Evolutionary conservation across 768 basidiomycete genomes (phyloP).

Genomic region (Austroboletus eburneus): DNA sequence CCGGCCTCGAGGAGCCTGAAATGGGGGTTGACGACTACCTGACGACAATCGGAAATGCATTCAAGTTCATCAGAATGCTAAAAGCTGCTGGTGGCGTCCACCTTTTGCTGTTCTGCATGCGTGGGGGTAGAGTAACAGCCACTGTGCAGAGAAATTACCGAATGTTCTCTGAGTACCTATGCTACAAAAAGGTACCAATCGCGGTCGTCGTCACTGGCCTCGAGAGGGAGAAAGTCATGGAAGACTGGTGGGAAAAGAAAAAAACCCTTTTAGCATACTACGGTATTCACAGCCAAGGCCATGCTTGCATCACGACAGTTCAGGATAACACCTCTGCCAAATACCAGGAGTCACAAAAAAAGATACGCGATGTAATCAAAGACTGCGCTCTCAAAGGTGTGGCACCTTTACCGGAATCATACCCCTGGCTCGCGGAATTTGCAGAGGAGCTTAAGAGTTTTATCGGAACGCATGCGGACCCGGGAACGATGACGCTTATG

Average conservation of each 20-base stretch:
- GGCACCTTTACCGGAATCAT: constrained; percentile 14
- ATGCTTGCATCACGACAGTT: constrained; percentile 31
- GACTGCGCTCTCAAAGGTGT: constrained; percentile 10
- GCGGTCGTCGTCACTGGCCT: constrained; percentile 40
- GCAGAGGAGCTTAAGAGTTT: constrained; percentile 11
- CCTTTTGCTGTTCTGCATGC: constrained; percentile 41
- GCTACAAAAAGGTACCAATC: constrained; percentile 34
- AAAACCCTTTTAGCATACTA: constrained; percentile 14
- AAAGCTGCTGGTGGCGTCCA: constrained; percentile 32
- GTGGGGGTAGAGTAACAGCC: constrained; percentile 35
- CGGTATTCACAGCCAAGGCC: constrained; percentile 27
- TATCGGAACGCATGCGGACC: constrained; percentile 9
- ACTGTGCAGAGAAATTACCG: constrained; percentile 36
- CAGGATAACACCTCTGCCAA: constrained; percentile 20
- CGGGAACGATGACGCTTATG: constrained; percentile 18
- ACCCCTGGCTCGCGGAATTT: constrained; percentile 17
- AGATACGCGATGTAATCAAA: constrained; percentile 18
- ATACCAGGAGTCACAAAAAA: constrained; percentile 19
- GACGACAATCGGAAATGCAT: constrained; percentile 27
- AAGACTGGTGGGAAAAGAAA: constrained; percentile 34
- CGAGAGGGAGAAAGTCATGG: constrained; percentile 32
- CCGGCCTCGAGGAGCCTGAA: constrained; percentile 33
- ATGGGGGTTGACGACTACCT: constrained; percentile 27
- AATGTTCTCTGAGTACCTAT: constrained; percentile 39
- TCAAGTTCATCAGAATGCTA: constrained; percentile 32